Conservation (phyloP, 2,329 filamentous ascomycete genomes). For the Colletotrichum sp. region DNA sequence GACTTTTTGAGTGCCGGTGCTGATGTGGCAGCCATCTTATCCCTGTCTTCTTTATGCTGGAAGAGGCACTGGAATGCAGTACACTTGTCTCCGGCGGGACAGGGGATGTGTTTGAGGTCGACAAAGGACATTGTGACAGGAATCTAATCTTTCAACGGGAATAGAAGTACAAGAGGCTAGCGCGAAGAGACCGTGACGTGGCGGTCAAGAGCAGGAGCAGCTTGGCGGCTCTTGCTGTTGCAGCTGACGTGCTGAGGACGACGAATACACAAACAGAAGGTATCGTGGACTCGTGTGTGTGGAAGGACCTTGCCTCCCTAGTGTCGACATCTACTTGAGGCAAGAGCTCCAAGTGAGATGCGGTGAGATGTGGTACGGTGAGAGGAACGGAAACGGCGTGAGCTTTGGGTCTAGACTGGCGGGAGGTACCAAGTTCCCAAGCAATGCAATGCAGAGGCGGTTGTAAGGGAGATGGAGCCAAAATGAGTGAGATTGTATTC, state of each 20-base stretch:
- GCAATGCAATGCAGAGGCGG: neutral
- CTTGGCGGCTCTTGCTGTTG: slow-evolving; percentile 35
- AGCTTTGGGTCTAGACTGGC: neutral
- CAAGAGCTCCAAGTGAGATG: neutral
- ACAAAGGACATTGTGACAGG: slow-evolving; percentile 22
- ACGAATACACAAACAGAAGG: neutral
- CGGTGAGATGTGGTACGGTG: neutral
- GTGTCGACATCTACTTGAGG: neutral
- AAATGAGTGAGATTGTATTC: neutral
- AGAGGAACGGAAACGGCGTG: neutral
- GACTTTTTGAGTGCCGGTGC: neutral
- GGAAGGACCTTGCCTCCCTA: slow-evolving; percentile 21
- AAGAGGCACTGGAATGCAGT: slow-evolving; percentile 58
- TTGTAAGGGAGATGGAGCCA: neutral
- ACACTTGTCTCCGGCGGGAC: slow-evolving; percentile 52
- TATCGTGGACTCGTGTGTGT: neutral
- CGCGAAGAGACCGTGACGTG: neutral
- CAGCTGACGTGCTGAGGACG: neutral
- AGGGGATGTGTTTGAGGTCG: slow-evolving; percentile 53
- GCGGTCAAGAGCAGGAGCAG: slow-evolving; percentile 17
- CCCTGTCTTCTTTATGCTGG: slow-evolving; percentile 44
- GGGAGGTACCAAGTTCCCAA: neutral
- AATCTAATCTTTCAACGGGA: neutral
- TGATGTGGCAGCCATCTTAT: slow-evolving; percentile 19
- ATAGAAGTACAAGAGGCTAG: neutral